Conservation (phyloP, 257 asterid species). For the Datura wrightii region DNA sequence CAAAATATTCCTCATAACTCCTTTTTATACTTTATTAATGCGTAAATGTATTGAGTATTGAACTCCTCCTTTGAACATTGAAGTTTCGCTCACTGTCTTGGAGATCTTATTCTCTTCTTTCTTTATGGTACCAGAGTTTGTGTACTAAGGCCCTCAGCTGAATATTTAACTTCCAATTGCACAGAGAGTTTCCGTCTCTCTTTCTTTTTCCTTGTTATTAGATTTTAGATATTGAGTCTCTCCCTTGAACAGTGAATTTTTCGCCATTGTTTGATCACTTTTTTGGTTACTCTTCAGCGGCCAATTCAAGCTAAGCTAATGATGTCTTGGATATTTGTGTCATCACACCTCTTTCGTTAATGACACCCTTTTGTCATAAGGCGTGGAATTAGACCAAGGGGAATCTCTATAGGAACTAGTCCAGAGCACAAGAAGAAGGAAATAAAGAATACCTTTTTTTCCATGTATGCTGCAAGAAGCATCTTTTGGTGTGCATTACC, state of each 20-base stretch:
- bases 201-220: neutral
- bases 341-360: neutral
- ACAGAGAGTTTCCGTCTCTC: neutral
- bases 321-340: conserved; percentile 1
- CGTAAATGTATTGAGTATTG: no score
- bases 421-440: no score
- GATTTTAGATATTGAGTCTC: neutral
- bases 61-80: neutral
- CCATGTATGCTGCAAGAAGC: neutral
- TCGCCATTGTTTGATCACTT: neutral
- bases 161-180: neutral
- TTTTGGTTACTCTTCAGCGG: neutral
- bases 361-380: neutral
- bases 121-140: conserved; percentile 6
- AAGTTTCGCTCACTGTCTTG: neutral
- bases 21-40: neutral
- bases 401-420: no score
- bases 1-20: neutral
- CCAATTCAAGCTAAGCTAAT: neutral
- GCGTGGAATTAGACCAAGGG: no score
- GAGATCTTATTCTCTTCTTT: neutral
- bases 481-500: neutral
- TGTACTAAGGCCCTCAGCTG: neutral
- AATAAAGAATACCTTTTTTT: neutral
- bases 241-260: neutral